Conservation (phyloP, 805 yeast genomes). For the Candida gorgasii region DNA sequence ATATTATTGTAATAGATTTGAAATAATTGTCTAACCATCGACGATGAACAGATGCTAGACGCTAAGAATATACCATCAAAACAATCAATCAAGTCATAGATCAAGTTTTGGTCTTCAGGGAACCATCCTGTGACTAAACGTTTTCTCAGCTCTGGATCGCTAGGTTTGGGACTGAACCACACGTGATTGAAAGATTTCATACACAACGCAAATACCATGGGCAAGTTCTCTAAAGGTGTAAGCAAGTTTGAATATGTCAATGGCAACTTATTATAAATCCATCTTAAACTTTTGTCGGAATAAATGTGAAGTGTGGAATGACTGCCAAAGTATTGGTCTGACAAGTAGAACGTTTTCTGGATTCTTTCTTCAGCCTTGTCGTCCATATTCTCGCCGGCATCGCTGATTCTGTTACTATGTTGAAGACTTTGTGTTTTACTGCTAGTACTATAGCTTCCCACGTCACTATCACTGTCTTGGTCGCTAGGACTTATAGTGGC, state of each 20-base stretch:
- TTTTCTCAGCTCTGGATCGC: constrained; percentile 9
- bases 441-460: constrained; percentile 1
- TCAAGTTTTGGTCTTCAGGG: constrained; percentile 24
- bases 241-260: constrained; percentile 21
- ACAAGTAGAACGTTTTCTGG: constrained; percentile 5
- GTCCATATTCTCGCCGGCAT: not conserved
- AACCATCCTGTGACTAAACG: constrained; percentile 14
- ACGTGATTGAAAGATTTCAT: constrained; percentile 13
- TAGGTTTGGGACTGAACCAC: constrained; percentile 15
- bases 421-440: not conserved
- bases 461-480: not conserved
- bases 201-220: constrained; percentile 23
- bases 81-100: constrained; percentile 29
- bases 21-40: constrained; percentile 23
- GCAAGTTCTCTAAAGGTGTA: constrained; percentile 34
- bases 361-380: not conserved
- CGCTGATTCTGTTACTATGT: not conserved
- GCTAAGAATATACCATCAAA: constrained; percentile 24
- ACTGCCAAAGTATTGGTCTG: constrained; percentile 28
- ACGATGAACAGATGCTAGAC: constrained; percentile 19
- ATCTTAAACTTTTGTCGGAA: constrained; percentile 33
- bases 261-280: constrained; percentile 31
- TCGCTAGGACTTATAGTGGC: too few species aligned
- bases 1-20: constrained; percentile 23
- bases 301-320: constrained; percentile 38